Conservation (phyloP, 495 filamentous ascomycete species). For the Corynascus novoguineensis region DNA sequence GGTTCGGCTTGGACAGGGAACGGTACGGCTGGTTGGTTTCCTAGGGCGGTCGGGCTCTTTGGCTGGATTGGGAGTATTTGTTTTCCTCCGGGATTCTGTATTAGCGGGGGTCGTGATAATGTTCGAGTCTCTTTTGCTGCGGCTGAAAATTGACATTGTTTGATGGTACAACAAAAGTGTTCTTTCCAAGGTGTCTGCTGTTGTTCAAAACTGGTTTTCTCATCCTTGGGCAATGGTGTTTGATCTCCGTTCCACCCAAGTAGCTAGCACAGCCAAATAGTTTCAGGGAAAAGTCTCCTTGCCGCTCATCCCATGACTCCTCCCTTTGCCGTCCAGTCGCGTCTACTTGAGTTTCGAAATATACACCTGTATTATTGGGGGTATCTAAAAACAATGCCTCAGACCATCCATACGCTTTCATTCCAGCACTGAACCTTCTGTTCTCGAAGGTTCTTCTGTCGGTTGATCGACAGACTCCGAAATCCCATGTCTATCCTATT, state of each 20-base stretch:
- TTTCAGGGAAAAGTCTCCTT: too few relatives aligned
- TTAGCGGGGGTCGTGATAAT: not conserved
- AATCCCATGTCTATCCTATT: conserved; percentile 2
- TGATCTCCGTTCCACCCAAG: not conserved
- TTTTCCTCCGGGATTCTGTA: not conserved
- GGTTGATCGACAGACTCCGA: not conserved
- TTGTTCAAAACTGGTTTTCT: not conserved
- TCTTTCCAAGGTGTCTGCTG: not conserved
- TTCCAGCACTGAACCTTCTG: too few relatives aligned
- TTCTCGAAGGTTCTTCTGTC: too few relatives aligned
- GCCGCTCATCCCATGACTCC: too few relatives aligned
- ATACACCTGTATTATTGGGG: too few relatives aligned
- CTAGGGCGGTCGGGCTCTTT: not conserved
- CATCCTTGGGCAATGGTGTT: not conserved
- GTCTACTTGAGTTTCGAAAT: too few relatives aligned
- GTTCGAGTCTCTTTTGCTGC: conserved; percentile 1
- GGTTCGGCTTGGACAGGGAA: not conserved
- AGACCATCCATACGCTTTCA: too few relatives aligned
- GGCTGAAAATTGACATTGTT: not conserved
- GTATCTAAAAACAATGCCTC: too few relatives aligned
- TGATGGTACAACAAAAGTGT: not conserved
- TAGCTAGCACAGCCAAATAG: not conserved
- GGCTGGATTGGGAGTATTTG: not conserved
- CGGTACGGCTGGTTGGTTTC: not conserved
- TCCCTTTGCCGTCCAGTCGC: too few relatives aligned